phyloP scores from a whole-genome alignment of 2,329 filamentous ascomycete genomes.

The Colletotrichum chrysophilum region DNA sequence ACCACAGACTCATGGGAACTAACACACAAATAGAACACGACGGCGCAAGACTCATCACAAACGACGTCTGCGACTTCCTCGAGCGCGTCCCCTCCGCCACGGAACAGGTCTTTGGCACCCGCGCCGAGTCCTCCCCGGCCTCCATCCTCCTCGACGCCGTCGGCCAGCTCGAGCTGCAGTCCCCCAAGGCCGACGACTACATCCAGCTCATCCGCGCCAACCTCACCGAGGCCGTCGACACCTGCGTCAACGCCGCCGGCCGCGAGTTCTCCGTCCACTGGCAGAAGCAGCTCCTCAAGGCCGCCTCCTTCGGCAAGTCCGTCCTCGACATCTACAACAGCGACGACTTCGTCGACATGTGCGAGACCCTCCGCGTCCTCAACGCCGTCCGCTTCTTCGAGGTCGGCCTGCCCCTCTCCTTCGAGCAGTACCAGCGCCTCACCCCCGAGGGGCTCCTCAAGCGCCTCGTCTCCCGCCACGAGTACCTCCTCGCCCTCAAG shows the following conservation, averaged over 20 bases:
- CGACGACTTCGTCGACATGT: slow-evolving; percentile 99
- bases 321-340: slow-evolving; percentile 97
- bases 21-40: slow-evolving; percentile 62
- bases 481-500: slow-evolving; percentile 89
- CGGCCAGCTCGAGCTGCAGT: slow-evolving; percentile 88
- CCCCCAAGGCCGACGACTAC: slow-evolving; percentile 95
- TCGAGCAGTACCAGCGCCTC: slow-evolving; percentile 90
- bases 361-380: slow-evolving; percentile 88
- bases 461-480: slow-evolving; percentile 84
- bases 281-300: slow-evolving; percentile 96
- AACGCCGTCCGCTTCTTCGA: slow-evolving; percentile 94
- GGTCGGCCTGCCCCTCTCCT: slow-evolving; percentile 87
- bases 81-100: slow-evolving; percentile 89
- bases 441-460: slow-evolving; percentile 89
- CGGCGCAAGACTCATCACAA: slow-evolving; percentile 88
- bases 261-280: slow-evolving; percentile 89
- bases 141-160: slow-evolving; percentile 94
- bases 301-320: slow-evolving; percentile 96
- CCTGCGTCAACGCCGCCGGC: slow-evolving; percentile 90
- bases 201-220: slow-evolving; percentile 91
- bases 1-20: slow-evolving; percentile 6
- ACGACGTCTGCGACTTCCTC: slow-evolving; percentile 96
- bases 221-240: slow-evolving; percentile 91
- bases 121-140: slow-evolving; percentile 86
- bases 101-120: slow-evolving; percentile 87